Base-by-base conservation (phyloP, 176 grass and related monocot species). In the Oryza glaberrima region DNA sequence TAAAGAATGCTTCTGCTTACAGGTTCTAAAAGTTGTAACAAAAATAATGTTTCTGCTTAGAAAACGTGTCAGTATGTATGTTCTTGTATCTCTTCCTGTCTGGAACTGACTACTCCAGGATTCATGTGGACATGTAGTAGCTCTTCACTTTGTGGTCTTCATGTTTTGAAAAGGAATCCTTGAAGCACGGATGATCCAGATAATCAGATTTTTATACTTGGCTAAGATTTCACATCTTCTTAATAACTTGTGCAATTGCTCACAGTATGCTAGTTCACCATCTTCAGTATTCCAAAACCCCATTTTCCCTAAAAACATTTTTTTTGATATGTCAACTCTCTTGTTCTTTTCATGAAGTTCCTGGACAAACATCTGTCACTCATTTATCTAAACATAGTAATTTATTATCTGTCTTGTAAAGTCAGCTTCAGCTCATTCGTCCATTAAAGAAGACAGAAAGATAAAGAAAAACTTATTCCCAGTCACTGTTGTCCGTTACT, bases 151-250 rank as follows among this genome's bases (percentile, higher is more conserved):
- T 72, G 34, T 58, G 56, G 79, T 25, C 36, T 54, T 66, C 78
- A 81, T 34, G 67, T 86, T 66, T 71, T 72, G 9, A 36, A 7
- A 20, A 60, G 48, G 10, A 80, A 85, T 41, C 40, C 40, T 41
- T 8, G 40, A 41, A 9, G 40, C 40, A 41, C 40, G 9, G 40
- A 41, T 41, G 40, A 41, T 41, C 40, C 40, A 41, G 40, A 41
- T 41, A 8, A 41, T 41, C 40, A 41, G 40, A 41, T 41, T 41
- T 41, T 41, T 41, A 7, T 41, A 23, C 58, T 11, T 23, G 20
- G 58, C n/a, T 47, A 26, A 25, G 11, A 46, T 7, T 72, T 5
- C 46, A 72, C 5, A 7, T 22, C 38, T 6, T 7, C n/a, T 16
- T 30, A 49, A 15, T 30, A 49, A 15, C 71, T 8, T 1, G 6